phyloP scores from a whole-genome alignment of 1,139 yeast species.

The Kodamaea plutei region DNA sequence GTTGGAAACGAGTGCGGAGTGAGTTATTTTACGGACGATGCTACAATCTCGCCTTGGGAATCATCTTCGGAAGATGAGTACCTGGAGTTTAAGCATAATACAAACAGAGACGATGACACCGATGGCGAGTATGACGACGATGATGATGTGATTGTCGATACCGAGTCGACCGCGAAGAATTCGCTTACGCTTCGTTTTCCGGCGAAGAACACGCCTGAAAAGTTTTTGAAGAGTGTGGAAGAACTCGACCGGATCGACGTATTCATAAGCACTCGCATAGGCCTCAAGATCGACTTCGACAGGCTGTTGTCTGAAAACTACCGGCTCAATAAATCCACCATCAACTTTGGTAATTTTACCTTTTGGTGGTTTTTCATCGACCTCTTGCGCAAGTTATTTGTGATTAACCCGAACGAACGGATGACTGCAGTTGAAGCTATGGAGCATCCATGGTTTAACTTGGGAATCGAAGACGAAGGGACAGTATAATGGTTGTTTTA shows the following conservation, averaged over 20 bases:
- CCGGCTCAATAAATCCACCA: constrained; percentile 36
- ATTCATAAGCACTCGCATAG: constrained; percentile 38
- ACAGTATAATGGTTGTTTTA: constrained; percentile 21
- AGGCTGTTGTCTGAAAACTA: constrained; percentile 39
- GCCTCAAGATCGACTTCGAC: constrained; percentile 40
- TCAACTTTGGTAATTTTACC: constrained; percentile 51
- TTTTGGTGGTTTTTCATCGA: constrained; percentile 79
- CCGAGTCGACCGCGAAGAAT: constrained; percentile 22
- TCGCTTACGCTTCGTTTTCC: constrained; percentile 35
- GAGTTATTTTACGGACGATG: constrained; percentile 32
- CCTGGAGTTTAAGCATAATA: constrained; percentile 7
- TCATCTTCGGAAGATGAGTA: background rate
- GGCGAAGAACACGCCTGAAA: constrained; percentile 35
- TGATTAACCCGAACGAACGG: constrained; percentile 60
- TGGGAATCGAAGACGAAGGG: constrained; percentile 78
- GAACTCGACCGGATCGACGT: constrained; percentile 50
- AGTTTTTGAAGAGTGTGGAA: constrained; percentile 50
- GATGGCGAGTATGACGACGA: constrained; percentile 14
- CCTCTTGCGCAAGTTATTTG: constrained; percentile 55
- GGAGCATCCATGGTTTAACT: constrained; percentile 73
- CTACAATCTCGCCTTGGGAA: constrained; percentile 12
- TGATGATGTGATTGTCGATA: constrained; percentile 30
- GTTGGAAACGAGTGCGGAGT: constrained; percentile 43
- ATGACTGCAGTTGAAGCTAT: constrained; percentile 67
- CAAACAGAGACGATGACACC: constrained; percentile 15